Conservation (phyloP, 1,139 yeast species). For the Lodderomyces theae region DNA sequence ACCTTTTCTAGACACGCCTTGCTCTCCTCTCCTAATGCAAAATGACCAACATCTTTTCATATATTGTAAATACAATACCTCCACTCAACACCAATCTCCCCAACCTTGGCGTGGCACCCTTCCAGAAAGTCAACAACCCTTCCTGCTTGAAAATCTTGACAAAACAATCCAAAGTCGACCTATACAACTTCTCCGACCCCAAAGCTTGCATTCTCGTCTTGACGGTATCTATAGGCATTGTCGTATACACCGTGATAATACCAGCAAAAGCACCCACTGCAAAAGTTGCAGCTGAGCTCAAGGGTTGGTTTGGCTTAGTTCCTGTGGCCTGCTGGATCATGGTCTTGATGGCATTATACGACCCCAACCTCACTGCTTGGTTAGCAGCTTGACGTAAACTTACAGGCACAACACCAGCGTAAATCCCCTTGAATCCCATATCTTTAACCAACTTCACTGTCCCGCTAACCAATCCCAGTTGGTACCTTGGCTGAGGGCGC, state of each 20-base stretch:
- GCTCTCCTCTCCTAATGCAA: conserved; percentile 28
- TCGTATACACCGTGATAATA: conserved; percentile 85
- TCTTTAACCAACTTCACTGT: conserved; percentile 65
- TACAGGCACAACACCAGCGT: conserved; percentile 88
- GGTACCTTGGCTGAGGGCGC: conserved; percentile 71
- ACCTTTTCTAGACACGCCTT: conserved; percentile 7
- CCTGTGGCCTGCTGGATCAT: conserved; percentile 71
- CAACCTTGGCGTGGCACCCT: conserved; percentile 95
- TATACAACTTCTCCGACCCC: conserved; percentile 69
- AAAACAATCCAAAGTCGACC: conserved; percentile 80
- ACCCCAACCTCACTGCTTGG: conserved; percentile 90
- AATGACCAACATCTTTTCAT: conserved; percentile 78
- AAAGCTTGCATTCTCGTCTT: conserved; percentile 97
- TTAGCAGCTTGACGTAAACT: conserved; percentile 95
- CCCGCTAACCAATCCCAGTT: conserved; percentile 61
- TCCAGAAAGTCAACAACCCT: conserved; percentile 93
- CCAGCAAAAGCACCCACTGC: conserved; percentile 93
- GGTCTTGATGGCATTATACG: conserved; percentile 85
- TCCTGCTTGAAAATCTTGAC: conserved; percentile 77
- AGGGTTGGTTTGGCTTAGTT: conserved; percentile 66
- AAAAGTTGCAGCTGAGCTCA: conserved; percentile 78
- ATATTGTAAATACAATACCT: conserved; percentile 92
- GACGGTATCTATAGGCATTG: conserved; percentile 98
- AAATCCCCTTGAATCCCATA: conserved; percentile 78
- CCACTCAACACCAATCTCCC: conserved; percentile 92